phyloP scores from a whole-genome alignment of 805 yeast species.

The Wickerhamiella nectarea region DNA sequence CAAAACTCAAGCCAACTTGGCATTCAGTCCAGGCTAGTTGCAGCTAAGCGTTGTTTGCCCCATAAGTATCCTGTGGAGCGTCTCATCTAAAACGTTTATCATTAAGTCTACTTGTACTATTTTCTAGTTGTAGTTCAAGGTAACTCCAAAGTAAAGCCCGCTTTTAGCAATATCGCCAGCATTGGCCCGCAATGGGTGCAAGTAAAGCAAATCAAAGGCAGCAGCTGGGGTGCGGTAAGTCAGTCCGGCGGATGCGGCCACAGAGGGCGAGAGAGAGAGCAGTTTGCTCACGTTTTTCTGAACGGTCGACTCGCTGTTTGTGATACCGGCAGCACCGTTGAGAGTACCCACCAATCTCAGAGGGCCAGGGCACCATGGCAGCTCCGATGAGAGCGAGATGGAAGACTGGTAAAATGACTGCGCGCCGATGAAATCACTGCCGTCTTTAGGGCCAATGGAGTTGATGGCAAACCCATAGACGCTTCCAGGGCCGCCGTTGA shows the following conservation, averaged over 20 bases:
- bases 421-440: slow-evolving; percentile 51
- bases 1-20: not conserved
- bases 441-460: slow-evolving; percentile 46
- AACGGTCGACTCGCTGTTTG: slow-evolving; percentile 18
- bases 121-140: slow-evolving; percentile 30
- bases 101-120: too few relatives aligned
- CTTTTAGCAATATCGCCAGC: slow-evolving; percentile 35
- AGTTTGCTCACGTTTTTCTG: slow-evolving; percentile 22
- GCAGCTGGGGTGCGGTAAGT: slow-evolving; percentile 47
- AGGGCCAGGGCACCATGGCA: slow-evolving; percentile 45
- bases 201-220: slow-evolving; percentile 47
- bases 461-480: slow-evolving; percentile 53
- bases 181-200: slow-evolving; percentile 40
- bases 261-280: slow-evolving; percentile 29
- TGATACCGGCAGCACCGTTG: slow-evolving; percentile 46
- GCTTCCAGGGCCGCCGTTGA: slow-evolving; percentile 58
- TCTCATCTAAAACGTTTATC: too few relatives aligned
- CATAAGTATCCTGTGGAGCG: too few relatives aligned
- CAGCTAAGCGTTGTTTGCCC: too few relatives aligned
- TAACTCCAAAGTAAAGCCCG: slow-evolving; percentile 50
- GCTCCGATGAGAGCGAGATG: slow-evolving; percentile 39
- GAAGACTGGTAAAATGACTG: slow-evolving; percentile 44
- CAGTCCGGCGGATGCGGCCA: slow-evolving; percentile 43
- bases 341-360: slow-evolving; percentile 48
- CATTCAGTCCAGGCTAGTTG: too few relatives aligned